These are phyloP conservation scores for Cyathus striatus DNA, from an alignment of 768 basidiomycete genomes.

Conservation along the genomic window DNA sequence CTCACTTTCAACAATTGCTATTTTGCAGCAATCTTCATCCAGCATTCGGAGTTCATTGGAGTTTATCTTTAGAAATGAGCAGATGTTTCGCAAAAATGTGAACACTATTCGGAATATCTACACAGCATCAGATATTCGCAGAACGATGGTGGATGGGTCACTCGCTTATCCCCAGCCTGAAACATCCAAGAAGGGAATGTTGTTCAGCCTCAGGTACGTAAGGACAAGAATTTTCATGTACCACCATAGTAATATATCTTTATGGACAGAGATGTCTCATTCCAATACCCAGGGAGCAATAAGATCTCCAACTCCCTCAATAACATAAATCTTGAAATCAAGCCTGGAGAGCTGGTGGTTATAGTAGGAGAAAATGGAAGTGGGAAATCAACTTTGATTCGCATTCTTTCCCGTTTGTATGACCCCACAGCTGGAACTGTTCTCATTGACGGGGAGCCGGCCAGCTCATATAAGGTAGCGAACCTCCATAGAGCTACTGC, in stretches of 20 bases:
- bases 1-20: conserved; percentile 33
- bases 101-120: conserved; percentile 27
- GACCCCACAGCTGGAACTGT: conserved; percentile 38
- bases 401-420: conserved; percentile 44
- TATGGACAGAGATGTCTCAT: conserved; percentile 44
- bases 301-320: conserved; percentile 26
- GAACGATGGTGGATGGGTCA: conserved; percentile 18
- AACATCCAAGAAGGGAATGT: conserved; percentile 17
- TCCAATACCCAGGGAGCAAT: conserved; percentile 44
- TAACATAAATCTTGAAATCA: conserved; percentile 37
- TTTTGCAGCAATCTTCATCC: conserved; percentile 30
- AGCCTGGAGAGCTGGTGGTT: conserved; percentile 43
- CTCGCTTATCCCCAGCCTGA: conserved; percentile 16
- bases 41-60: conserved; percentile 20
- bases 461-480: conserved; percentile 26
- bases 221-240: conserved; percentile 1
- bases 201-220: conserved; percentile 19
- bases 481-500: conserved; percentile 40
- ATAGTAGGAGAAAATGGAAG: conserved; percentile 57
- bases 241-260: background rate
- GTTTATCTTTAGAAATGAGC: conserved; percentile 9
- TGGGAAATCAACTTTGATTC: conserved; percentile 50
- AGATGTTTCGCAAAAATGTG: conserved; percentile 16
- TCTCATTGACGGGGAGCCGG: conserved; percentile 35
- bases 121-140: conserved; percentile 11